Conservation (phyloP, 192 early-diverging fungal species). For the Coemansia sp. region DNA sequence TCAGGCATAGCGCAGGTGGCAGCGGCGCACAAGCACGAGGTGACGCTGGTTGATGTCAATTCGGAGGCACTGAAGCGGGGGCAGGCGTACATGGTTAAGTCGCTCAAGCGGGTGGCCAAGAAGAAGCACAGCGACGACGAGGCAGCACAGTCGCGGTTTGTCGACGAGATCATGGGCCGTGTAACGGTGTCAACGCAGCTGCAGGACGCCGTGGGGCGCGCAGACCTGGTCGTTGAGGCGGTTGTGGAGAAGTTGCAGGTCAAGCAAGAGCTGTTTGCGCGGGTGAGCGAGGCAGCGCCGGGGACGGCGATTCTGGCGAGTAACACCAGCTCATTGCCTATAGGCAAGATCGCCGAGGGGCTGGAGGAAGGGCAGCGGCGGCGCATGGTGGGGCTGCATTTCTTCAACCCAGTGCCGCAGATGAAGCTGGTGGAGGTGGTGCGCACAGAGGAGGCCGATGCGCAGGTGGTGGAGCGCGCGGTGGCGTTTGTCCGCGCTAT, state of each 20-base stretch:
- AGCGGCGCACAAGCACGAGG: conserved; percentile 71
- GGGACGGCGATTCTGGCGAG: conserved; percentile 73
- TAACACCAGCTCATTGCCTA: conserved; percentile 90
- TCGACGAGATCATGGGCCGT: conserved; percentile 66
- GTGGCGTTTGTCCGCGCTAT: conserved; percentile 67
- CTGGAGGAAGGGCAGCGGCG: conserved; percentile 50
- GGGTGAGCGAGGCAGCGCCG: conserved; percentile 70
- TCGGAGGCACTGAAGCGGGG: conserved; percentile 72
- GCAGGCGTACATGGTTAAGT: conserved; percentile 75
- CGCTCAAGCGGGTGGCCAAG: conserved; percentile 82
- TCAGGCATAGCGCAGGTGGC: conserved; percentile 87
- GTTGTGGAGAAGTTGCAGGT: conserved; percentile 89
- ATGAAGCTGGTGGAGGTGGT: conserved; percentile 98
- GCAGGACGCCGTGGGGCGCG: conserved; percentile 53
- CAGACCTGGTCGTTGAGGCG: conserved; percentile 90
- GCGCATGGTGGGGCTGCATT: conserved; percentile 85
- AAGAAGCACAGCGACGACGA: conserved; percentile 77
- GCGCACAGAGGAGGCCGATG: conserved; percentile 59
- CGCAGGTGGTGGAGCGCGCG: conserved; percentile 62
- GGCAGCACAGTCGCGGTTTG: conserved; percentile 57
- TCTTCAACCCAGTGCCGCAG: conserved; percentile 98
- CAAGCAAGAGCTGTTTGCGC: conserved; percentile 79
- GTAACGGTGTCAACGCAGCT: conserved; percentile 67
- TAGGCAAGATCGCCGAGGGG: conserved; percentile 72
- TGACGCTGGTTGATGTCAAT: conserved; percentile 83